Percentiles rank a stretch among this genome's conserved stretches.
Evolutionary conservation across 2,329 filamentous ascomycete genomes (phyloP).

Genomic region (Chrysosporium queenslandicum): DNA sequence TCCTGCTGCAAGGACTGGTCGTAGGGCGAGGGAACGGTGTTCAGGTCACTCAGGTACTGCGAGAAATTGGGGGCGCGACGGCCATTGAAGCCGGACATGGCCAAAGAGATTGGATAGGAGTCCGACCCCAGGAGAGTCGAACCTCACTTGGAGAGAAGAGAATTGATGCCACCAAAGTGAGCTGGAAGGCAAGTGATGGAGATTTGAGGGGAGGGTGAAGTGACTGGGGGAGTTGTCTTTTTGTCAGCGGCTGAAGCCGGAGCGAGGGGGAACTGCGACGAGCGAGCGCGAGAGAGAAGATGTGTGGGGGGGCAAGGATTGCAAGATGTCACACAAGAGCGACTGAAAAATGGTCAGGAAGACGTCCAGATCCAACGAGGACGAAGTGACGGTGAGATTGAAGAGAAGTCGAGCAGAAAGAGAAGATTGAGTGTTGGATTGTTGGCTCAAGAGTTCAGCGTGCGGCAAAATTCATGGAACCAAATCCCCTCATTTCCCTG

Average conservation of each 20-base stretch:
- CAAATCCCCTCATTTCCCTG: background rate
- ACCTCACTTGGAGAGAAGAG: background rate
- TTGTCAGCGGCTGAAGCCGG: background rate
- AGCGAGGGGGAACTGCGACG: background rate
- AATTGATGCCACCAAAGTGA: background rate
- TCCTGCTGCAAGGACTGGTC: slow-evolving; percentile 51
- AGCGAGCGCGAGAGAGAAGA: background rate
- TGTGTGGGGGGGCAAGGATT: background rate
- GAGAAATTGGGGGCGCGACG: slow-evolving; percentile 79
- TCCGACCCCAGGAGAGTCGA: slow-evolving; percentile 5
- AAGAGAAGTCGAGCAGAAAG: background rate
- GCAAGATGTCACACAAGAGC: background rate
- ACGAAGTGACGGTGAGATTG: background rate
- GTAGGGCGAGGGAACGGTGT: slow-evolving; percentile 56
- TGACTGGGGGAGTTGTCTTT: background rate
- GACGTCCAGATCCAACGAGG: background rate
- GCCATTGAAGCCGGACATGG: slow-evolving; percentile 65
- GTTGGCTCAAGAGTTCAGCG: background rate
- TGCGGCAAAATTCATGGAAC: background rate
- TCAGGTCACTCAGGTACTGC: slow-evolving; percentile 78
- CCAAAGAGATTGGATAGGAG: background rate
- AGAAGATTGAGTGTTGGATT: background rate
- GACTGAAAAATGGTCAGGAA: background rate
- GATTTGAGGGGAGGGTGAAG: background rate
- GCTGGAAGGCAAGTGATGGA: background rate